Percentiles rank a stretch among this genome's conserved stretches.
Evolutionary conservation across 805 yeast genomes (phyloP).

Genomic region (Pichia manshurica): DNA sequence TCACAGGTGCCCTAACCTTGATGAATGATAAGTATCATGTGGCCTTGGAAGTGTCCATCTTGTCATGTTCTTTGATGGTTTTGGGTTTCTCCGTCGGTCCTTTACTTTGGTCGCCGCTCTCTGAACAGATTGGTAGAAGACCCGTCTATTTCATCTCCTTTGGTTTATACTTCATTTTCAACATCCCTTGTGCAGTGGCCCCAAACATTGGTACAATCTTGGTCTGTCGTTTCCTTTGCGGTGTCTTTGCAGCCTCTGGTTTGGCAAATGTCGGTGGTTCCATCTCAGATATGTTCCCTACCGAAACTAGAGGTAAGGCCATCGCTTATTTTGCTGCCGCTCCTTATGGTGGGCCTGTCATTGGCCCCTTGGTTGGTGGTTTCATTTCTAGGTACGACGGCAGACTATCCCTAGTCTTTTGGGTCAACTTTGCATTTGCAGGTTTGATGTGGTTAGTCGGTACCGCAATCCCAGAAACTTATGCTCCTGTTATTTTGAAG

Average conservation of each 20-base stretch:
- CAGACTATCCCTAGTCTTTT: conserved; percentile 63
- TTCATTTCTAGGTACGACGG: conserved; percentile 71
- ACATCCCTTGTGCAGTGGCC: conserved; percentile 81
- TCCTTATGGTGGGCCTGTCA: conserved; percentile 88
- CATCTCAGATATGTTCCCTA: conserved; percentile 82
- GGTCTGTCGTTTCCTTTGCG: conserved; percentile 81
- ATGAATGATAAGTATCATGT: conserved; percentile 64
- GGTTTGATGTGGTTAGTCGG: conserved; percentile 74
- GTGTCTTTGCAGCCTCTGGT: conserved; percentile 80
- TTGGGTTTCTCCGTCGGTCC: conserved; percentile 87
- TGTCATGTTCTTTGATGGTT: conserved; percentile 83
- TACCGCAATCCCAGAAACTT: conserved; percentile 78
- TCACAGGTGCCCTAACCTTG: conserved; percentile 76
- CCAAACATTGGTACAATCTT: conserved; percentile 76
- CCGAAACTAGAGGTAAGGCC: conserved; percentile 77
- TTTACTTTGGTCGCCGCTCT: conserved; percentile 80
- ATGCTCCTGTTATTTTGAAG: conserved; percentile 74
- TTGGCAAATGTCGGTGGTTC: conserved; percentile 87
- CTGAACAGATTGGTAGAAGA: conserved; percentile 81
- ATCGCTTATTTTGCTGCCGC: conserved; percentile 89
- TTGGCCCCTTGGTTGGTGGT: conserved; percentile 86
- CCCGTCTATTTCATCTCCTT: conserved; percentile 77
- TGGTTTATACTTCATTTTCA: conserved; percentile 68
- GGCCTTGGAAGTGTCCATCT: conserved; percentile 68
- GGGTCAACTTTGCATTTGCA: conserved; percentile 92